Evolutionary conservation across 169 alveolate species (phyloP).

Genomic region (Eimeria praecox): DNA sequence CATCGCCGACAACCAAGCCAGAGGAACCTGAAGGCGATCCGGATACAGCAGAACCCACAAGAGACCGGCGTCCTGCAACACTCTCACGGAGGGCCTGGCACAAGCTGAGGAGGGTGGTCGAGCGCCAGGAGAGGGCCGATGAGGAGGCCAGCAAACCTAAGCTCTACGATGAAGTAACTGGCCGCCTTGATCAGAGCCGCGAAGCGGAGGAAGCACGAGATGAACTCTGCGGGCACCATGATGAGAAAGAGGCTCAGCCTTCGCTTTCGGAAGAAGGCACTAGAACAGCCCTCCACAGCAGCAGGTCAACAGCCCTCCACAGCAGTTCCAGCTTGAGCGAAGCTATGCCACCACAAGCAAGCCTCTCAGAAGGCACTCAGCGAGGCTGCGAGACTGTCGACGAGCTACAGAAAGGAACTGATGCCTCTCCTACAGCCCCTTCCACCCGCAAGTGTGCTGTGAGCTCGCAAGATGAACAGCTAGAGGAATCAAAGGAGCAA

Average conservation of each 20-base stretch:
- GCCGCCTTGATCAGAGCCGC: not conserved
- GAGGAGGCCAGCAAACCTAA: not conserved
- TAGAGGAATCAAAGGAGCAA: not conserved
- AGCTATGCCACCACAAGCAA: not conserved
- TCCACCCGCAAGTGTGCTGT: not conserved
- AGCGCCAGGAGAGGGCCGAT: not conserved
- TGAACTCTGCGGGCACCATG: not conserved
- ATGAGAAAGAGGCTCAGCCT: not conserved
- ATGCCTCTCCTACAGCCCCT: not conserved
- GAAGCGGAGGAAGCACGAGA: not conserved
- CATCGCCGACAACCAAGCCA: not conserved
- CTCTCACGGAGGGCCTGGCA: constrained; percentile 43
- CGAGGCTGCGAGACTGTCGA: not conserved
- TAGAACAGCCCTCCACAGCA: not conserved
- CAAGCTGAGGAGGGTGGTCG: not conserved
- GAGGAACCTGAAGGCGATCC: not conserved
- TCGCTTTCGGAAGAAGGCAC: not conserved
- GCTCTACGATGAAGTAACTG: not conserved
- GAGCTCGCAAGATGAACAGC: not conserved
- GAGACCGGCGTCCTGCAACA: constrained; percentile 1
- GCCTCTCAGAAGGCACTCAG: not conserved
- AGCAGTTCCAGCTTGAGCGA: not conserved
- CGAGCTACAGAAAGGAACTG: not conserved
- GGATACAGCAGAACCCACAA: not conserved
- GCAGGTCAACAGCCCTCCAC: not conserved